phyloP scores from a whole-genome alignment of 495 filamentous ascomycete genomes.

The Sordaria brevicollis region DNA sequence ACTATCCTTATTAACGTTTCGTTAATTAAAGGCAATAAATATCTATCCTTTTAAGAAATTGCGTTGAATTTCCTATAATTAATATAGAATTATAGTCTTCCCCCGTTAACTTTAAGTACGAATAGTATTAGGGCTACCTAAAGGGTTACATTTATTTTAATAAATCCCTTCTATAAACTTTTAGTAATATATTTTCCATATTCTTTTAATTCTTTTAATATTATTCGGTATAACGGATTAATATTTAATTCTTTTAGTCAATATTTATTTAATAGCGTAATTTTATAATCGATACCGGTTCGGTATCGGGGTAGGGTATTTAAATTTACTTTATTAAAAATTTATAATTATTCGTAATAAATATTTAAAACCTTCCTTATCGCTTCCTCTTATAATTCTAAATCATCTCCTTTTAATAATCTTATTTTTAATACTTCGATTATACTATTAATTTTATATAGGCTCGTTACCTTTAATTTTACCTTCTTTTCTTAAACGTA shows the following conservation, averaged over 20 bases:
- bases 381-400: background rate
- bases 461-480: background rate
- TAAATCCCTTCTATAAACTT: conserved; percentile 1
- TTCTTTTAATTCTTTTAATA: conserved; percentile 10
- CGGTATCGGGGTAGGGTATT: background rate
- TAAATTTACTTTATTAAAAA: background rate
- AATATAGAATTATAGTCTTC: conserved; percentile 30
- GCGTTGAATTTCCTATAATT: conserved; percentile 36
- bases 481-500: background rate
- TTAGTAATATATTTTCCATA: conserved; percentile 3
- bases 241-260: background rate
- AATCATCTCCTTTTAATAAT: background rate
- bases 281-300: background rate
- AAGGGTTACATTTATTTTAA: background rate
- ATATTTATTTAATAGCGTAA: background rate
- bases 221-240: conserved; percentile 18
- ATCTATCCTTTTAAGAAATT: conserved; percentile 31
- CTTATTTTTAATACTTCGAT: background rate
- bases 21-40: conserved; percentile 35
- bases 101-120: conserved; percentile 21
- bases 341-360: background rate
- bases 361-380: too few species aligned
- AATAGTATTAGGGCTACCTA: conserved; percentile 26
- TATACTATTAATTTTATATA: background rate
- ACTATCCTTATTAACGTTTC: conserved; percentile 26